phyloP scores from a whole-genome alignment of 2,329 filamentous ascomycete species.

The Aspergillus ustus region DNA sequence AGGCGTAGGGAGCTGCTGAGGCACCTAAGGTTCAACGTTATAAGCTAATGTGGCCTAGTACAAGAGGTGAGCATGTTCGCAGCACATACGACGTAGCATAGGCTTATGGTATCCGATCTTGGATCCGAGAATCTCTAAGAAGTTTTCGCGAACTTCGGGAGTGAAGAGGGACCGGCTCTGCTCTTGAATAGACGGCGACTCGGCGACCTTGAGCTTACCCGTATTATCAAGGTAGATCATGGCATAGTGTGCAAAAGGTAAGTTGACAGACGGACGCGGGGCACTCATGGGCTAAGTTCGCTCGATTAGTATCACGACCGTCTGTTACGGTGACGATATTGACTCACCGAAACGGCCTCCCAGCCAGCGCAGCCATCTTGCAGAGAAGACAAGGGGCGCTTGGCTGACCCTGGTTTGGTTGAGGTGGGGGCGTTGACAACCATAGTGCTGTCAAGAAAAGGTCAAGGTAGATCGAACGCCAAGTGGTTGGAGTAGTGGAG shows the following conservation, averaged over 20 bases:
- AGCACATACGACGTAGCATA: conserved; percentile 33
- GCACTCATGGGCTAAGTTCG: conserved; percentile 34
- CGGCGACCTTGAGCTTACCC: conserved; percentile 38
- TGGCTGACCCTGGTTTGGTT: conserved; percentile 32
- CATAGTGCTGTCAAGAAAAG: conserved; percentile 27
- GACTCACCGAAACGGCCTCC: conserved; percentile 37
- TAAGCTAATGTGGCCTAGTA: conserved; percentile 6
- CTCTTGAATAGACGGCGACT: conserved; percentile 39
- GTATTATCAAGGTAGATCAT: conserved; percentile 42
- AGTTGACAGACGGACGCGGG: conserved; percentile 29
- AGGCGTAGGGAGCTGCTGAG: conserved; percentile 23
- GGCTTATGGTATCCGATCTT: conserved; percentile 36
- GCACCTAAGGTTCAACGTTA: conserved; percentile 5
- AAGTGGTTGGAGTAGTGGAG: background rate
- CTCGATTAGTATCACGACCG: conserved; percentile 1
- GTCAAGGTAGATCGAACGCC: background rate
- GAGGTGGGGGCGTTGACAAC: conserved; percentile 33
- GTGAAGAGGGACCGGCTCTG: conserved; percentile 38
- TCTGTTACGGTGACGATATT: background rate
- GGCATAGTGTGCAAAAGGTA: conserved; percentile 41
- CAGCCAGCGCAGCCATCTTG: conserved; percentile 35
- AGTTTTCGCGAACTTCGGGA: conserved; percentile 39
- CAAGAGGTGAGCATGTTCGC: background rate
- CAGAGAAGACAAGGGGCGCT: conserved; percentile 36
- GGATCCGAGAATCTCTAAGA: conserved; percentile 40